A percentile compares a stretch with the other conserved stretches of the same genome.
Evolutionary conservation across 352 stramenopile species (phyloP).

Genomic region (Phytophthora gonapodyides): DNA sequence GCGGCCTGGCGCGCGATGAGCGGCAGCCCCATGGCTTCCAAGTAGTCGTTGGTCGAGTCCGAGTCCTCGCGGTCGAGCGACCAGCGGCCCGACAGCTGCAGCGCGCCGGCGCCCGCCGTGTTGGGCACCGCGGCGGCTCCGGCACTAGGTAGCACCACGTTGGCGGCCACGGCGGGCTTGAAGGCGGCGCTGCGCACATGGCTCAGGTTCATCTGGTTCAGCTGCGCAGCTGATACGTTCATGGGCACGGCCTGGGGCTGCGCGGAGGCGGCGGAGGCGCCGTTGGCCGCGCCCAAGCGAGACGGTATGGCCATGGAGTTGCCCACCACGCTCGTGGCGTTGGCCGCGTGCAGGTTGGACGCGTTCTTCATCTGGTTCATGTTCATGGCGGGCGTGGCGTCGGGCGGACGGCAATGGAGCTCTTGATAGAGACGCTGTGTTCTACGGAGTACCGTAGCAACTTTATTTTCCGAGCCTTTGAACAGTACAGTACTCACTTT

Average conservation of each 20-base stretch:
- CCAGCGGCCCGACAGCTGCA: conserved; percentile 87
- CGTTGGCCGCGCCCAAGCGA: conserved; percentile 40
- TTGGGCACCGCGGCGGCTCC: conserved; percentile 52
- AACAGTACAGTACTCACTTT: too few relatives aligned
- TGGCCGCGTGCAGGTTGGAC: conserved; percentile 81
- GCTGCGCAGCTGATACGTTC: conserved; percentile 36
- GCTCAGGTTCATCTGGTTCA: conserved; percentile 56
- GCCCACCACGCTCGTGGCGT: conserved; percentile 79
- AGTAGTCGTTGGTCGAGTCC: conserved; percentile 90
- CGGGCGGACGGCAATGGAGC: too few relatives aligned
- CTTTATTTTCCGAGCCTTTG: too few relatives aligned
- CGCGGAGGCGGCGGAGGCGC: conserved; percentile 30
- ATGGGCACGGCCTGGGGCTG: conserved; percentile 29
- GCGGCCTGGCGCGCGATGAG: conserved; percentile 86
- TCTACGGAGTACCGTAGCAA: too few relatives aligned
- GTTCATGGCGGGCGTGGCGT: conserved; percentile 24
- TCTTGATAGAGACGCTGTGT: too few relatives aligned
- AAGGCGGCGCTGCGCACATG: conserved; percentile 73
- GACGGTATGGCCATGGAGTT: conserved; percentile 77
- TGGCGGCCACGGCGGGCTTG: conserved; percentile 53
- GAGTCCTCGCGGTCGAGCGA: conserved; percentile 86
- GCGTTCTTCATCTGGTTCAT: conserved; percentile 51
- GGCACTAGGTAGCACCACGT: conserved; percentile 34
- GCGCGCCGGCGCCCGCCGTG: conserved; percentile 69
- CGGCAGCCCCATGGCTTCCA: conserved; percentile 88